These are phyloP conservation scores for Rutstroemia sp. DNA, from an alignment of 2,329 filamentous ascomycete genomes.

Conservation along the genomic window DNA sequence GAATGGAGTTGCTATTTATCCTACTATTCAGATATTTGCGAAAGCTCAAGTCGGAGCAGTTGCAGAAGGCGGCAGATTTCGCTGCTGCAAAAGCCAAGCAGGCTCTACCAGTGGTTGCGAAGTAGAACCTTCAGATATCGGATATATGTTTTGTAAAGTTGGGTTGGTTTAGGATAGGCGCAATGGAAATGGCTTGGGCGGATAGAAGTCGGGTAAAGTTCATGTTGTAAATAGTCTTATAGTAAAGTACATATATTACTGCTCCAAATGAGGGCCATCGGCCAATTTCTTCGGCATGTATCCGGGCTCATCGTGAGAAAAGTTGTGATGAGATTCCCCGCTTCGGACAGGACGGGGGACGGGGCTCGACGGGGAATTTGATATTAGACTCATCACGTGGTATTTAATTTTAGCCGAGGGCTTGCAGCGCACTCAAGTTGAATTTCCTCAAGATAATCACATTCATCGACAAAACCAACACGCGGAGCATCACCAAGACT, in stretches of 20 bases:
- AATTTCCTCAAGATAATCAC: not conserved
- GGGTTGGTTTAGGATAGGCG: not conserved
- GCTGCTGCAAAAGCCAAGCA: conserved; percentile 52
- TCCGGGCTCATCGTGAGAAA: not conserved
- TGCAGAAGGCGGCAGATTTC: conserved; percentile 58
- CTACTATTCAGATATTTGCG: conserved; percentile 77
- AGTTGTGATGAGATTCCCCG: not conserved
- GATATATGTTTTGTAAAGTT: not conserved
- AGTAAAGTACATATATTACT: not conserved
- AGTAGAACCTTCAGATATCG: conserved; percentile 17
- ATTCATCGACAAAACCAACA: not conserved
- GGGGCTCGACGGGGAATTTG: not conserved
- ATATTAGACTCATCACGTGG: not conserved
- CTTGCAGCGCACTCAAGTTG: not conserved
- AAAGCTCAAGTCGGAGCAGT: conserved; percentile 59
- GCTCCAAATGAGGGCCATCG: not conserved
- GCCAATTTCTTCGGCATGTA: not conserved
- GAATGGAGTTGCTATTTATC: conserved; percentile 83
- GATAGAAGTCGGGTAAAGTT: not conserved
- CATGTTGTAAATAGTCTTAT: conserved; percentile 7
- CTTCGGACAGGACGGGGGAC: not conserved
- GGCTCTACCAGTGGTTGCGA: conserved; percentile 23
- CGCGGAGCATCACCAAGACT: conserved; percentile 5
- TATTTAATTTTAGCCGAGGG: not conserved
- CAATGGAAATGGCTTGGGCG: too few species aligned